Base-by-base conservation (phyloP, 345 rosid species). In the Eucalyptus caleyi region DNA sequence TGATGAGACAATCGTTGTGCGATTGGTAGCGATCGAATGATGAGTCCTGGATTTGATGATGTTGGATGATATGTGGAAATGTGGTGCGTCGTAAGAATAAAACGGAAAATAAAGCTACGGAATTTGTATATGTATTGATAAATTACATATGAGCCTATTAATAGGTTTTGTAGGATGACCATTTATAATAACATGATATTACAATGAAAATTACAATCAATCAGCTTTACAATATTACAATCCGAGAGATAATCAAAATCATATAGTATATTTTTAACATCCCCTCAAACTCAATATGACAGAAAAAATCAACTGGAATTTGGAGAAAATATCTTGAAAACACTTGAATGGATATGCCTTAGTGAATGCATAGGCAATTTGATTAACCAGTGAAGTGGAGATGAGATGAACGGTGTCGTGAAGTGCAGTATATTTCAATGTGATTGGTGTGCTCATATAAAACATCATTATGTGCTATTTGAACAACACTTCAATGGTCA, bases 361-460 rank as follows among this genome's bases (percentile, higher is more conserved):
- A 27, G 16, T 27, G 67, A 26, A 60, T 60, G n/a, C 69, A 60
- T 27, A 3, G 4, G 9, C 34, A 6, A 3, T 27, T 60, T 60
- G 69, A 60, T 60, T 60, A 60, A 27, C 16, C 8, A 27, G 13
- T 30, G 34, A 60, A 60, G 69, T 13, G 32, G 69, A 60, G 4
- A 27, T 7, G 32, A 27, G 69, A 60, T 27, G 8, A 27, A 60
- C 0, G 0, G 0, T 60, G 8, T 13, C 4, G 3, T 27, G 32
- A 60, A 27, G 67, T 2, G 14, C 0, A 0, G 2, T 59, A 0
- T 59, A 59, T 59, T 59, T 26, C n/a, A 26, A 59, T 26, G 2
- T 59, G 65, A 11, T 59, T 11, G n/a, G n/a, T 27, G 4, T 1
- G 7, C n/a, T 59, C 65, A 26, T 59, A 5, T 10, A 59, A 59